Conservation (phyloP, 2,329 filamentous ascomycete genomes). For the Hortaea sp. region DNA sequence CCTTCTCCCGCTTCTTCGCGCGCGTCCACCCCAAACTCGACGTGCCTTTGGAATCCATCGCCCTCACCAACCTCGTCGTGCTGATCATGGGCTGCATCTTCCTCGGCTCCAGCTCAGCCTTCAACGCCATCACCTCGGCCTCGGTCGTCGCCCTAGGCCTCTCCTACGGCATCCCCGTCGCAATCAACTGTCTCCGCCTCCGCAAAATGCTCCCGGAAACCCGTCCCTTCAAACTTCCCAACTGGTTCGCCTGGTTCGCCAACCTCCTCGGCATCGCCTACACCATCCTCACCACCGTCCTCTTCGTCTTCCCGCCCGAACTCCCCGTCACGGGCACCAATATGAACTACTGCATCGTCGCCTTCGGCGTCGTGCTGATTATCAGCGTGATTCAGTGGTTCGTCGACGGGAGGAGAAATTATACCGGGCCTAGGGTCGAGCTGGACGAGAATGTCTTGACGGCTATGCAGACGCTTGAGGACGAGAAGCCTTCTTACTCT, state of each 20-base stretch:
- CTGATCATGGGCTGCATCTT: constrained; percentile 28
- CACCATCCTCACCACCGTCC: constrained; percentile 59
- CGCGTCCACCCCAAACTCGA: constrained; percentile 26
- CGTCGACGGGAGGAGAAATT: constrained; percentile 52
- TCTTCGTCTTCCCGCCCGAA: constrained; percentile 65
- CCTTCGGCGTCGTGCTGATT: constrained; percentile 48
- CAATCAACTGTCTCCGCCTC: constrained; percentile 58
- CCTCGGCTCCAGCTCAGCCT: constrained; percentile 26
- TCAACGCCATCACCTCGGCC: constrained; percentile 28
- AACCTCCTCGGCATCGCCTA: constrained; percentile 55
- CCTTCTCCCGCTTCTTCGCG: constrained; percentile 24
- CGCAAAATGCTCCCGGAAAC: constrained; percentile 51
- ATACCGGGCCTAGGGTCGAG: constrained; percentile 37
- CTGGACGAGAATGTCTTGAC: constrained; percentile 20
- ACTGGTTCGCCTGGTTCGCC: constrained; percentile 47
- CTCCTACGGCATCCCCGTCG: constrained; percentile 64
- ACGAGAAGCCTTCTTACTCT: not conserved
- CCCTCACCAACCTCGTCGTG: constrained; percentile 22
- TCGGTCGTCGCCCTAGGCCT: constrained; percentile 63
- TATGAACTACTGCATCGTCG: constrained; percentile 57
- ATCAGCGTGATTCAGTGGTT: constrained; percentile 51
- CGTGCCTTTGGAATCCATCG: constrained; percentile 25
- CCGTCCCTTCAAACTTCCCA: constrained; percentile 48
- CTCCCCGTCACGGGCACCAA: constrained; percentile 53
- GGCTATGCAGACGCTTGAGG: constrained; percentile 11